phyloP scores from a whole-genome alignment of 352 stramenopile species.

The Phytopythium boreale region DNA sequence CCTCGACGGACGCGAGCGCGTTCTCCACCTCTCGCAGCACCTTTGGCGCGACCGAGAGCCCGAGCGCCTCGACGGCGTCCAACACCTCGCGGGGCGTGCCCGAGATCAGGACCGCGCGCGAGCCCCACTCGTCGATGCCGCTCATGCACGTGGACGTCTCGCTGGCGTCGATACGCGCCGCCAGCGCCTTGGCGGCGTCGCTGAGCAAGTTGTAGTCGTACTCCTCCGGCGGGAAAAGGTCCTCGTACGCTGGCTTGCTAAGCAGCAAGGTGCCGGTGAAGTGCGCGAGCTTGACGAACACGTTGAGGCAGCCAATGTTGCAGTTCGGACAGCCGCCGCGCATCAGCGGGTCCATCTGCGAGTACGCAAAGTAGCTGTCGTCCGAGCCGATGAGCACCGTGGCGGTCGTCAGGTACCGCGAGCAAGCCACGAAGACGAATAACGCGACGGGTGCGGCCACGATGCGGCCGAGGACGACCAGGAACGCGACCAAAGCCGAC shows the following conservation, averaged over 20 bases:
- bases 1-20: slow-evolving; percentile 13
- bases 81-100: slow-evolving; percentile 15
- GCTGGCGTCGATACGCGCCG: neutral
- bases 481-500: neutral
- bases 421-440: neutral
- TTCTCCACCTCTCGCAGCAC: slow-evolving; percentile 15
- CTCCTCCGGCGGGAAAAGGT: neutral
- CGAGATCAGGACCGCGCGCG: slow-evolving; percentile 11
- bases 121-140: slow-evolving; percentile 20
- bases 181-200: neutral
- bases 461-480: neutral
- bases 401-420: neutral
- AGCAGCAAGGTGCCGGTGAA: slow-evolving; percentile 13
- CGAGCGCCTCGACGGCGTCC: slow-evolving; percentile 10
- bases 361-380: slow-evolving; percentile 3
- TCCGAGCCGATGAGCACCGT: neutral
- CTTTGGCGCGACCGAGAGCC: slow-evolving; percentile 15
- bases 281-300: neutral
- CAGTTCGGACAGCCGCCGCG: neutral
- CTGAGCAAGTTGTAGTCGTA: neutral
- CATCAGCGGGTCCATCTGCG: neutral
- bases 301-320: neutral
- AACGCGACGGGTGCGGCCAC: neutral
- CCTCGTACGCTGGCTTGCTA: slow-evolving; percentile 14
- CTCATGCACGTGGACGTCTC: slow-evolving; percentile 1